Percentiles rank a stretch among this genome's conserved stretches.
These are phyloP conservation scores for Dendrobium nobile DNA, from an alignment of 106 monocot genomes.

Conservation along the genomic window DNA sequence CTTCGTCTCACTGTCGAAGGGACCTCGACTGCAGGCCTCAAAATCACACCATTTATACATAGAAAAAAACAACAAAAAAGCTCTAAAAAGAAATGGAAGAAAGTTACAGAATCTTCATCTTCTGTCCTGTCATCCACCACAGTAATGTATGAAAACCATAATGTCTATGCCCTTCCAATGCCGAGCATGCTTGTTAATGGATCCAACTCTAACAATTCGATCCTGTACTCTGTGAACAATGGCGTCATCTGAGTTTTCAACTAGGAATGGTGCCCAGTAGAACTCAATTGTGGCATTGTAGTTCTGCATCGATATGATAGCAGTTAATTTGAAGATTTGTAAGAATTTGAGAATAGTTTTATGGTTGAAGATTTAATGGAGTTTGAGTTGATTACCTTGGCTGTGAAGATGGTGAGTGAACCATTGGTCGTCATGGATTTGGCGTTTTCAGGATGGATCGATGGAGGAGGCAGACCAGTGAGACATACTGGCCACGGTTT, in stretches of 20 bases:
- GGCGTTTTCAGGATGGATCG: constrained; percentile 35
- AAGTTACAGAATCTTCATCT: constrained; percentile 59
- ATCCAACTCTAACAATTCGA: constrained; percentile 22
- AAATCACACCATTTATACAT: constrained; percentile 7
- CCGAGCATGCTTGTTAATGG: constrained; percentile 42
- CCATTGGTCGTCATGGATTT: constrained; percentile 44
- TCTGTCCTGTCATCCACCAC: constrained; percentile 61
- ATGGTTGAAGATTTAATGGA: not conserved
- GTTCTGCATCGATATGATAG: constrained; percentile 16
- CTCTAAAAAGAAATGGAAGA: not conserved
- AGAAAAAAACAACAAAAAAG: not conserved
- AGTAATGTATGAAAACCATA: constrained; percentile 49
- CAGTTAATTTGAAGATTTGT: not conserved
- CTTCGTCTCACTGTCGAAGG: constrained; percentile 33
- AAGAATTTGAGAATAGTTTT: not conserved
- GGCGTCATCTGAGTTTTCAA: constrained; percentile 56
- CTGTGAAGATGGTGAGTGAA: constrained; percentile 48
- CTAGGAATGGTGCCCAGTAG: constrained; percentile 62
- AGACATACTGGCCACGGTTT: constrained; percentile 77
- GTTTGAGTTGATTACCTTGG: constrained; percentile 27
- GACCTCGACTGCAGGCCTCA: constrained; percentile 37
- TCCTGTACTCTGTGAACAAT: constrained; percentile 32
- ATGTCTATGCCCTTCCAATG: constrained; percentile 53
- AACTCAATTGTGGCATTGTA: constrained; percentile 53
- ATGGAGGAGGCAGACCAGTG: constrained; percentile 75